phyloP scores from a whole-genome alignment of 1,284 basidiomycete species.

The Papiliotrema flavescens region DNA sequence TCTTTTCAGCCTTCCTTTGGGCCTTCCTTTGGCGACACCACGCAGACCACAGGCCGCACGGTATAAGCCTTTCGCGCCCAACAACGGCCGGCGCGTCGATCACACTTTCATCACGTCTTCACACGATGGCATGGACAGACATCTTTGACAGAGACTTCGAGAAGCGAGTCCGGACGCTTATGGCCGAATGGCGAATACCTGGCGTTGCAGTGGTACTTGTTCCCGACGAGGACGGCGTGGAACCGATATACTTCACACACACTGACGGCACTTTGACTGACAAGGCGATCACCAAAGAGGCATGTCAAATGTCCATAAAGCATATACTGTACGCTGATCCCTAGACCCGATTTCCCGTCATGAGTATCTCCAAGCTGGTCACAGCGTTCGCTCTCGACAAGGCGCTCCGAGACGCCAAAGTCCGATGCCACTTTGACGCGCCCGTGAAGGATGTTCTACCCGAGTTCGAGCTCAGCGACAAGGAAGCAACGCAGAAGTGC shows the following conservation, averaged over 20 bases:
- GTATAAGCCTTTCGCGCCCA: no score
- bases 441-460: slow-evolving; percentile 4
- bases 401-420: neutral
- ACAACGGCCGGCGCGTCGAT: no score
- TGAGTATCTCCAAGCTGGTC: neutral
- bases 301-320: no score
- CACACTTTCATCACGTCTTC: no score
- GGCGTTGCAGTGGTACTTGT: neutral
- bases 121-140: no score
- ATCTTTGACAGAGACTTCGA: neutral
- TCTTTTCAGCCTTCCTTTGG: no score
- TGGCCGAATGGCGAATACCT: neutral
- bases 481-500: neutral
- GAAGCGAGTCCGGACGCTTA: neutral
- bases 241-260: neutral
- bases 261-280: neutral
- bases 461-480: slow-evolving; percentile 2
- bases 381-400: neutral
- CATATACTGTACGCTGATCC: no score
- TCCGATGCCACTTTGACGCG: neutral
- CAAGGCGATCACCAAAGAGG: neutral
- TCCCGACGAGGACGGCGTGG: neutral
- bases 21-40: no score
- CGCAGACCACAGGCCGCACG: no score
- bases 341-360: slow-evolving; percentile 2